phyloP scores from a whole-genome alignment of 495 filamentous ascomycete genomes.

The Lophium mytilinum region DNA sequence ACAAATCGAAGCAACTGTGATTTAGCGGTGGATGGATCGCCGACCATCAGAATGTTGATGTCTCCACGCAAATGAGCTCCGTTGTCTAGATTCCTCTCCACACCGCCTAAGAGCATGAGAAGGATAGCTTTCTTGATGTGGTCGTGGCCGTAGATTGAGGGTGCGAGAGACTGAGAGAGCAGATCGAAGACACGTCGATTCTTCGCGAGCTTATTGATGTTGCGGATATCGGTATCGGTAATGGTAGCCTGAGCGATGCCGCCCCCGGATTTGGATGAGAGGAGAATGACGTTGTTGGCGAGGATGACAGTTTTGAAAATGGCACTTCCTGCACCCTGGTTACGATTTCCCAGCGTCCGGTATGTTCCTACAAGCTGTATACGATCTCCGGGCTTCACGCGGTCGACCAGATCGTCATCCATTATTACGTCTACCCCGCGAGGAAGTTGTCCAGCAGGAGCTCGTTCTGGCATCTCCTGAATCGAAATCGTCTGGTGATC shows the following conservation, averaged over 20 bases:
- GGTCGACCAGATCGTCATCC: slow-evolving; percentile 94
- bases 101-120: slow-evolving; percentile 92
- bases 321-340: slow-evolving; percentile 74
- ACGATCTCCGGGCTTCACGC: slow-evolving; percentile 88
- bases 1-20: slow-evolving; percentile 97
- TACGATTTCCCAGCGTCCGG: slow-evolving; percentile 86
- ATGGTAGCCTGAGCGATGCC: slow-evolving; percentile 87
- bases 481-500: slow-evolving; percentile 98
- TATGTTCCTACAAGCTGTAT: slow-evolving; percentile 95
- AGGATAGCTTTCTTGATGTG: slow-evolving; percentile 98
- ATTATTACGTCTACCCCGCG: slow-evolving; percentile 96
- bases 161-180: slow-evolving; percentile 92
- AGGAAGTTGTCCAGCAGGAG: slow-evolving; percentile 90
- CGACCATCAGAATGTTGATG: slow-evolving; percentile 99
- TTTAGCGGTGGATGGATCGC: slow-evolving; percentile 97
- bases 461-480: slow-evolving; percentile 98
- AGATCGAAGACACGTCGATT: slow-evolving; percentile 90
- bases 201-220: slow-evolving; percentile 97
- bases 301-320: slow-evolving; percentile 89
- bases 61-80: slow-evolving; percentile 96
- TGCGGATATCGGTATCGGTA: slow-evolving; percentile 95
- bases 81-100: slow-evolving; percentile 98
- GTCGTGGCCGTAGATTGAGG: slow-evolving; percentile 94
- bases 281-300: slow-evolving; percentile 89
- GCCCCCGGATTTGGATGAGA: slow-evolving; percentile 93